Evolutionary conservation across 208 protist genomes (phyloP), one percentile per base, ranked within the genome.

Genomic region (Polymyxa betae): DNA sequence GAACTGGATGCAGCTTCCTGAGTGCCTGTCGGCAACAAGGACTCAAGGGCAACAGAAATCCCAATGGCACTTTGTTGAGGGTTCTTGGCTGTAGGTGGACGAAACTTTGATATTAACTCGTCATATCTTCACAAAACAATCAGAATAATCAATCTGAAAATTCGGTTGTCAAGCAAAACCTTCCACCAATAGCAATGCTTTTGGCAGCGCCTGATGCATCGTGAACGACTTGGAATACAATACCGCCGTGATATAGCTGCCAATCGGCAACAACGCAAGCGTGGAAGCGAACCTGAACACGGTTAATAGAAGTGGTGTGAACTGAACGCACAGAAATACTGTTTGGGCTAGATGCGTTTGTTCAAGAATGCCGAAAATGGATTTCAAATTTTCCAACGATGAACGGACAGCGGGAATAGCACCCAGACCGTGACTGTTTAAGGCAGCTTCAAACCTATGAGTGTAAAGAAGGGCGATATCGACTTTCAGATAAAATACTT

Each of bases 191-290:
- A 40, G 72, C 72, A 35, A 82, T 43, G 72, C 72, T 82, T 35
- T 82, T 82, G 72, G 5, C 16, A 35, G n/a, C 72, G 35, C 72
- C 72, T 38, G 35, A 35, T 35, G 40, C 72, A 45, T 82, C 72
- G 72, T 82, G 72, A 82, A 82, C 72, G 10, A 82, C 72, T 35
- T 82, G 72, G 72, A 82, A 82, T 35, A 82, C 72, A 35, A 82
- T 5, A n/a, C 72, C 72, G 10, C 72, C n/a, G 5, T n/a, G 72
- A 82, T 82, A 82, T 20, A 82, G 10, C 5, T 82, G 72, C 72
- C 72, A 82, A 43, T 82, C 72, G 16, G 72, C 72, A 35, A 82
- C 72, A n/a, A 82, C n/a, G 35, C 35, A 35, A n/a, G 72, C 72
- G 40, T 82, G 72, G 72, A 82, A 82, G n/a, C 40, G 72, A 43